Conservation (phyloP, 1,284 basidiomycete species). For the Cerrena zonata region DNA sequence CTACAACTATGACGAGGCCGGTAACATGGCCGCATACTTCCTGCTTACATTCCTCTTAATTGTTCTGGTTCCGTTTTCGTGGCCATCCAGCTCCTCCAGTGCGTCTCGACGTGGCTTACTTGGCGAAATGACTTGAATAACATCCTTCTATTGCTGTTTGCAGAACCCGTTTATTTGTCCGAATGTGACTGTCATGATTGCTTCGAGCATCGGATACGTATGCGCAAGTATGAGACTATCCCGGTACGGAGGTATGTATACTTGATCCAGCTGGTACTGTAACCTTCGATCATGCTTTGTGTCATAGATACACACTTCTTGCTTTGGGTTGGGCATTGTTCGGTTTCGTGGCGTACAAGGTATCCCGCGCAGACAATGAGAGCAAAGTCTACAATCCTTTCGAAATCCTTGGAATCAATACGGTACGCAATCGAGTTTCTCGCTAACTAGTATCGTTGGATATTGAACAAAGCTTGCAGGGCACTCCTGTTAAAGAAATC, state of each 20-base stretch:
- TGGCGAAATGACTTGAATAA: not conserved
- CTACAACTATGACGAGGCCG: constrained; percentile 84
- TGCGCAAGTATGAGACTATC: constrained; percentile 40
- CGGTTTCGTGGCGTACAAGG: constrained; percentile 63
- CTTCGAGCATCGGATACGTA: constrained; percentile 46
- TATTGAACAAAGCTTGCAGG: constrained; percentile 35
- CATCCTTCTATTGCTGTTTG: not conserved
- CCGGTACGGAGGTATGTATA: constrained; percentile 27
- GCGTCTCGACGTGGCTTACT: constrained; percentile 14
- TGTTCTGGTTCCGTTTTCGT: constrained; percentile 70
- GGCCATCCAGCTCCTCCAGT: constrained; percentile 42
- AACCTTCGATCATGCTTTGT: not conserved
- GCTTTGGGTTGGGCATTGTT: constrained; percentile 74
- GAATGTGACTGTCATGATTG: constrained; percentile 71
- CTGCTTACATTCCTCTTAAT: constrained; percentile 80
- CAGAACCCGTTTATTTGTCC: constrained; percentile 23
- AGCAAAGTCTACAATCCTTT: constrained; percentile 89
- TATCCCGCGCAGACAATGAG: constrained; percentile 54
- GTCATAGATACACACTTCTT: constrained; percentile 50
- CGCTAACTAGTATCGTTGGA: not conserved
- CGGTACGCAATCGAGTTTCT: constrained; percentile 40
- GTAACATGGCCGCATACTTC: constrained; percentile 86
- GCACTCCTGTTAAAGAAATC: constrained; percentile 81
- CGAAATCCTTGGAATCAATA: constrained; percentile 80
- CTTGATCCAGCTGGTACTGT: not conserved